Conservation (phyloP, 129 eudicot species). For the Tanacetum coccineum region DNA sequence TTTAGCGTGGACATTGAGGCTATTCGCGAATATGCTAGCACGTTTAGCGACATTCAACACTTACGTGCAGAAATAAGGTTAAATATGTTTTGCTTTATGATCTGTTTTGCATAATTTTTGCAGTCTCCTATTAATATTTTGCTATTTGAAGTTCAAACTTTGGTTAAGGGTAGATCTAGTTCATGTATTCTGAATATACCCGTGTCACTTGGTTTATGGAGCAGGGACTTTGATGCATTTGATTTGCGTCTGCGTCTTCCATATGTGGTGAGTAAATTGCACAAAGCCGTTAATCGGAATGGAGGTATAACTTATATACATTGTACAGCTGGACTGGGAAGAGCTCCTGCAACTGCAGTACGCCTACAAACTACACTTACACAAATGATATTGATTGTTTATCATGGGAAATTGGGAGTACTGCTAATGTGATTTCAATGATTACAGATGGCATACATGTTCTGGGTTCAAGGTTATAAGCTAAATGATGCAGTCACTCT, state of each 20-base stretch:
- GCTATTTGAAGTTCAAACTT: neutral
- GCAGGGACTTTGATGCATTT: constrained; percentile 91
- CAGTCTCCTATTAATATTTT: neutral
- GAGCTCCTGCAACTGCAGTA: constrained; percentile 98
- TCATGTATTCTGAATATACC: neutral
- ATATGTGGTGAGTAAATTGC: constrained; percentile 76
- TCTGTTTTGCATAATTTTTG: constrained; percentile 7
- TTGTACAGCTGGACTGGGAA: constrained; percentile 96
- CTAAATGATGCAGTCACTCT: constrained; percentile 60
- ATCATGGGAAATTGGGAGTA: neutral
- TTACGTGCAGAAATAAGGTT: constrained; percentile 93
- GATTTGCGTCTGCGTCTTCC: constrained; percentile 90
- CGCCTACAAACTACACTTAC: constrained; percentile 1
- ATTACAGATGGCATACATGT: constrained; percentile 91
- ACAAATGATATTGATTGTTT: neutral
- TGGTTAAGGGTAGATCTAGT: neutral
- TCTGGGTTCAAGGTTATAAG: constrained; percentile 85
- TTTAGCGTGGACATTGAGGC: constrained; percentile 82
- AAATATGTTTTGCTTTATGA: constrained; percentile 11
- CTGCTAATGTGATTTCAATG: constrained; percentile 16
- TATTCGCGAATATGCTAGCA: constrained; percentile 71
- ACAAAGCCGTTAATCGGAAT: constrained; percentile 68
- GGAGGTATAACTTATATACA: constrained; percentile 91
- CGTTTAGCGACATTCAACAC: constrained; percentile 67
- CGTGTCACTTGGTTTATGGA: constrained; percentile 18